Evolutionary conservation across 1,139 yeast genomes (phyloP), one percentile per base, ranked within the genome.

Genomic region (Suhomyces guaymorum): DNA sequence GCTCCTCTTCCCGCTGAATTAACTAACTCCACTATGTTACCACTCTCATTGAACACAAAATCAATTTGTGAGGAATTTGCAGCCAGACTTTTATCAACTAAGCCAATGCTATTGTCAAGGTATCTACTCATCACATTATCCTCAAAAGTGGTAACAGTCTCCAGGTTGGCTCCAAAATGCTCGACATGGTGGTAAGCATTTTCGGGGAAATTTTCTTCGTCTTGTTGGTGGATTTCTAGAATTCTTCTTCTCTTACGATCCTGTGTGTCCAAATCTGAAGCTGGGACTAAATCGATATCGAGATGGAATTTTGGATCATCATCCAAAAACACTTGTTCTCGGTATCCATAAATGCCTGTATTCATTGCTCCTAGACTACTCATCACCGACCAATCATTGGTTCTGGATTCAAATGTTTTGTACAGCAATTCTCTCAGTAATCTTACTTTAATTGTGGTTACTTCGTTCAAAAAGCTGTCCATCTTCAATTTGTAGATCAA

Each of bases 401-500:
- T 12, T 4, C 11, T 5, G n/a, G 4, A 37, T 31, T 26, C 46
- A 29, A 23, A 26, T 12, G 21, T 17, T n/a, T n/a, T 22, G 3
- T 23, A n/a, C 14, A 24, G 15, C 3, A 32, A 8, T 5, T 54
- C 54, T 26, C 54, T 49, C 27, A 50, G 59, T 11, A 68, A 42
- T 29, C 57, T 51, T 4, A 57, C 49, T 31, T 59, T 58, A 10
- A 59, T 43, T 17, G 50, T 42, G 1, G 52, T 47, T 7, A 61
- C 36, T 35, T 73, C 78, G 41, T 57, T 55, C 32, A 56, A 59
- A 37, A 77, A 63, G 44, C 66, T 73, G 4, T 67, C 67, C 0
- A 73, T 65, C 48, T 80, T 75, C 27, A 73, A 71, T 38, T 64
- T 71, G 52, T 75, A 79, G 20, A 77, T 66, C 25, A 80, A 50